These are phyloP conservation scores for Neodidymelliopsis sp. DNA, from an alignment of 2,329 filamentous ascomycete species.

Conservation along the genomic window DNA sequence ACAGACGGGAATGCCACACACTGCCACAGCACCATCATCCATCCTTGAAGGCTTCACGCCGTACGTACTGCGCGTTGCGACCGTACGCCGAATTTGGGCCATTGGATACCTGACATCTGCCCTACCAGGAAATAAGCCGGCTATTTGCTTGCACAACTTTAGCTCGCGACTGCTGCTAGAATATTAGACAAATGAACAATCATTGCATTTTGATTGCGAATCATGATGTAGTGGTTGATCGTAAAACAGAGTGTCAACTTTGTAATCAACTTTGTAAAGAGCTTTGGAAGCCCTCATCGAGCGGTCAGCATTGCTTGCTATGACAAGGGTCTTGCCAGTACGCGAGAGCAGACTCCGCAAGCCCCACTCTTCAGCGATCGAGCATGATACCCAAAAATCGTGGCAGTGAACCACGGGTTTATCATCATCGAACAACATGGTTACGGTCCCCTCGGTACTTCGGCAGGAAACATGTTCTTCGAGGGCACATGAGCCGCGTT, in stretches of 20 bases:
- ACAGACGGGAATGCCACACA: not conserved
- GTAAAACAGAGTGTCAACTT: too few species aligned
- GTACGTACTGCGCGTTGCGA: conserved; percentile 7
- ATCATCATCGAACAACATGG: not conserved
- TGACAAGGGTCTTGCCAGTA: too few species aligned
- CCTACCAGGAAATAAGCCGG: not conserved
- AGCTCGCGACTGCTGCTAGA: too few species aligned
- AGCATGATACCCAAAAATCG: not conserved
- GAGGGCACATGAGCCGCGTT: conserved; percentile 4
- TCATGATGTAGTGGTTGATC: too few species aligned
- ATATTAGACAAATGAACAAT: too few species aligned
- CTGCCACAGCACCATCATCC: not conserved
- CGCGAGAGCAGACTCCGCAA: too few species aligned
- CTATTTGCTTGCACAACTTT: too few species aligned
- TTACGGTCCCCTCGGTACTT: conserved; percentile 1
- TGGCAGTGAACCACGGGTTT: conserved; percentile 1
- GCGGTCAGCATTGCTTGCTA: too few species aligned
- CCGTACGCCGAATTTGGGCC: not conserved
- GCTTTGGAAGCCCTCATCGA: too few species aligned
- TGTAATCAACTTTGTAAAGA: too few species aligned
- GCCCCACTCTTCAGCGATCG: not conserved
- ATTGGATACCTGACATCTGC: not conserved
- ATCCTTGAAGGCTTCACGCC: not conserved
- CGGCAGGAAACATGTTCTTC: not conserved
- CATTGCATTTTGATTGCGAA: too few species aligned